Evolutionary conservation across 345 rosid species (phyloP).

Genomic region (Litchi chinensis): DNA sequence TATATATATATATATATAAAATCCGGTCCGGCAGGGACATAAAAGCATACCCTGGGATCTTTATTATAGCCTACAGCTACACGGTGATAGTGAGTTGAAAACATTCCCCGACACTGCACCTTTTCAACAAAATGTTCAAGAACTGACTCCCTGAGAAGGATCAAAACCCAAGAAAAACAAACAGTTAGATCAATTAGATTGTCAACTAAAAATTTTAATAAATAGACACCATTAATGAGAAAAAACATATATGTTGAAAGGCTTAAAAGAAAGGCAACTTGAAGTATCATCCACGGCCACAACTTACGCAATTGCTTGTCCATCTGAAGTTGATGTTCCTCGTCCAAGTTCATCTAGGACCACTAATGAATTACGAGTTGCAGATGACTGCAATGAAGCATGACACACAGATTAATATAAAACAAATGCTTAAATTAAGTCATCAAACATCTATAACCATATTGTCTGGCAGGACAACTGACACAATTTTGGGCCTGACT

Average conservation of each 20-base stretch:
- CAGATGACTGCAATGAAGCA: constrained; percentile 62
- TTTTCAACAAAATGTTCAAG: constrained; percentile 81
- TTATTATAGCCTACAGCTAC: constrained; percentile 71
- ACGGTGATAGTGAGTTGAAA: constrained; percentile 95
- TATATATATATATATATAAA: no score
- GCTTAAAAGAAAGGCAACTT: neutral
- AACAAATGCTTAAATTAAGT: neutral
- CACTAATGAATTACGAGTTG: constrained; percentile 79
- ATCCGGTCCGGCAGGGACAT: neutral
- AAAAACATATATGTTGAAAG: neutral
- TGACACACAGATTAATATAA: constrained; percentile 4
- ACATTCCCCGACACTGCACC: constrained; percentile 87
- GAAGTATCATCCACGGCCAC: constrained; percentile 1
- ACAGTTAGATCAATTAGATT: neutral
- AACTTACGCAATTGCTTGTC: constrained; percentile 98
- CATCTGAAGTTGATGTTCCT: constrained; percentile 98
- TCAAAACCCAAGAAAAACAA: constrained; percentile 1
- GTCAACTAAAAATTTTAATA: neutral
- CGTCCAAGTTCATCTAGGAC: constrained; percentile 96
- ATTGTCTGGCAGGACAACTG: neutral
- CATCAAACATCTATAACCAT: neutral
- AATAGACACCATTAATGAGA: neutral
- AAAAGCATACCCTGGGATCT: constrained; percentile 57
- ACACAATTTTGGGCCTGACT: neutral
- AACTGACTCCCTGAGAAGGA: constrained; percentile 70